Evolutionary conservation across 371 early-diverging fungal genomes (phyloP), one percentile per base, ranked within the genome.

Genomic region (Gilbertella persicaria): DNA sequence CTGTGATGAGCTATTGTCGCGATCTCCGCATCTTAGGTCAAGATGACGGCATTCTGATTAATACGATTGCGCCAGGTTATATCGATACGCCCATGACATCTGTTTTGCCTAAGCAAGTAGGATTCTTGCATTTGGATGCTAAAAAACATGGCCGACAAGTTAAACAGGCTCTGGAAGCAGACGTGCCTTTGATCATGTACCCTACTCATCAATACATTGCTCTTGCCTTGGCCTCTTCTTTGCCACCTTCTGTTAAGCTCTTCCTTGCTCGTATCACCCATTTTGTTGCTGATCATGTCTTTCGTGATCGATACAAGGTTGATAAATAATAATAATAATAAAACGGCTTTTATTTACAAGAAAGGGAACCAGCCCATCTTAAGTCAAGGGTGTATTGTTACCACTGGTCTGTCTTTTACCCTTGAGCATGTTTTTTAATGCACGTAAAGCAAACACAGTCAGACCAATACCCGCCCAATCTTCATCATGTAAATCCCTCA

Each of bases 391-490:
- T 6, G 47, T 33, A 19, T 14, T 21, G 16, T 17, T 50, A 13
- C 42, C 17, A 16, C 36, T 42, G n/a, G 28, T 45, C 16, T 52
- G 49, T 17, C 44, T 55, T 54, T 73, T 83, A n/a, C 87, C 89
- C 53, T 78, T 73, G 12, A 89, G 68, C 62, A 85, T 83, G 58
- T 91, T 91, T 73, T 91, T 91, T 50, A 94, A 74, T 5, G 92
- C 90, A 43, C 96, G 83, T 24, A 81, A 66, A 5, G 94, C 91
- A 81, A 94, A 94, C 2, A 95, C 93, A 3, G 95, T 93, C 54
- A 95, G 68, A 2, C 86, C 88, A 41, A 86, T 74, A 23, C 75
- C 79, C 21, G 73, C 67, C 92, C 92, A 91, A 60, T 91, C 92
- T 47, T 86, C 86, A 47, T 90, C 90, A 35, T 83, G 83, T 16